Evolutionary conservation across 192 early-diverging fungal genomes (phyloP), one percentile per base, ranked within the genome.

Genomic region (Irineochytrium annulatum): DNA sequence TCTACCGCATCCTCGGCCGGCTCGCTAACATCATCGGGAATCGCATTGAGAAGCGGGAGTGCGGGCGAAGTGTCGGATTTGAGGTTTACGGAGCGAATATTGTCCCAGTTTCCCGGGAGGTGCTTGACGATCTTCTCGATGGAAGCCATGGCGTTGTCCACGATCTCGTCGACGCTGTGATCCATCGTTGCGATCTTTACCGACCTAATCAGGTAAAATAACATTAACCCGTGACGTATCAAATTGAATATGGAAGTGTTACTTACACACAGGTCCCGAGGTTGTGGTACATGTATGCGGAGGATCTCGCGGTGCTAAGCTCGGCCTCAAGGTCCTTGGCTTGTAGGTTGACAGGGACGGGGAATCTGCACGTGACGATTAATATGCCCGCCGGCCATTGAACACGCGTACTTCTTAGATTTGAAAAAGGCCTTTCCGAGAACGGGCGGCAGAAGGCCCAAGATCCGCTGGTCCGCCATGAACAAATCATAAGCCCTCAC

Each of bases 381-480:
- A 35, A 28, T 62, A 27, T 34, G 8, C 19, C 33, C 33, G 29
- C 11, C 52, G 46, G 73, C 27, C 46, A 72, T 44, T 24, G 43
- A 59, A 8, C 65, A 43, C 11, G 35, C 20, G 55, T 80, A 87
- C 86, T 91, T 93, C 74, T 93, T 93, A 61, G 78, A 82, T 62
- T 74, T 52, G 65, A 91, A 95, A 63, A 96, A 91, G 44, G 77
- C 75, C 70, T 90, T 90, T 22, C 93, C 93, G 26, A 98, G 69
- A 19, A 88, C 39, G 57, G 84, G 82, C 5, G 91, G 90, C 59
- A 98, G 73, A 4, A 84, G 60, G 43, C 78, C 71, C 31, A 94
- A 48, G 16, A 98, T 73, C 13, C 88, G 80, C 17, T 90, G 87
- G 77, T 97, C 96, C 11, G 90, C 82, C 55, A 96, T 73, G 63